Conservation (phyloP, 805 yeast species). For the Yamadazyma tumulicola region DNA sequence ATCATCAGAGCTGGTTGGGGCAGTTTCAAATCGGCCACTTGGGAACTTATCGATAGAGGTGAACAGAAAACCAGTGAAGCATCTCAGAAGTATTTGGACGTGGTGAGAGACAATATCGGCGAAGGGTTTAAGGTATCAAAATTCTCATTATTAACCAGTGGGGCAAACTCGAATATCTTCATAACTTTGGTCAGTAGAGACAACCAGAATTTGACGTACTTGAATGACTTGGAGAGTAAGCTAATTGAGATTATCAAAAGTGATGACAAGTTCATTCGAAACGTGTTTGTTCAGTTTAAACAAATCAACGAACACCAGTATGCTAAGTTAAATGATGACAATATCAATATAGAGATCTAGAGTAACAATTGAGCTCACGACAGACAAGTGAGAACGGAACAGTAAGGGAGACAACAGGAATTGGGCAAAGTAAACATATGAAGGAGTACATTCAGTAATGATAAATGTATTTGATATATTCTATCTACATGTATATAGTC, state of each 20-base stretch:
- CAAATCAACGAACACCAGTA: slow-evolving; percentile 4
- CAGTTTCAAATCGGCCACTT: slow-evolving; percentile 65
- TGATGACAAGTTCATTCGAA: slow-evolving; percentile 42
- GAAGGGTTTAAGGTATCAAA: slow-evolving; percentile 33
- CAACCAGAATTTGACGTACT: slow-evolving; percentile 24
- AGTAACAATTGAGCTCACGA: too few species aligned
- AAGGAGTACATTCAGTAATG: too few species aligned
- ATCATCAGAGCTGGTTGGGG: slow-evolving; percentile 81
- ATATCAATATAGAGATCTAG: slow-evolving; percentile 8
- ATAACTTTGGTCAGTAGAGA: slow-evolving; percentile 23
- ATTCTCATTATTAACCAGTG: slow-evolving; percentile 50
- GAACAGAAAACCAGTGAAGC: slow-evolving; percentile 48
- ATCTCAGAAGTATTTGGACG: slow-evolving; percentile 39
- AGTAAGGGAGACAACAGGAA: too few species aligned
- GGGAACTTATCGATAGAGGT: slow-evolving; percentile 77
- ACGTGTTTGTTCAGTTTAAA: slow-evolving; percentile 21
- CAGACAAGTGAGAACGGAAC: too few species aligned
- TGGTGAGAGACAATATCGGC: slow-evolving; percentile 28
- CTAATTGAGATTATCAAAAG: slow-evolving; percentile 32
- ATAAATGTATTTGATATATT: too few species aligned
- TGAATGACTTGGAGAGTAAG: slow-evolving; percentile 29
- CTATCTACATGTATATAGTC: slow-evolving; percentile 7
- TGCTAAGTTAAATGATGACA: slow-evolving; percentile 5
- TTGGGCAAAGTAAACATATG: too few species aligned
- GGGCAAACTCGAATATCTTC: slow-evolving; percentile 51